phyloP scores from a whole-genome alignment of 192 early-diverging fungal species.

The Rhizophagus sp. region DNA sequence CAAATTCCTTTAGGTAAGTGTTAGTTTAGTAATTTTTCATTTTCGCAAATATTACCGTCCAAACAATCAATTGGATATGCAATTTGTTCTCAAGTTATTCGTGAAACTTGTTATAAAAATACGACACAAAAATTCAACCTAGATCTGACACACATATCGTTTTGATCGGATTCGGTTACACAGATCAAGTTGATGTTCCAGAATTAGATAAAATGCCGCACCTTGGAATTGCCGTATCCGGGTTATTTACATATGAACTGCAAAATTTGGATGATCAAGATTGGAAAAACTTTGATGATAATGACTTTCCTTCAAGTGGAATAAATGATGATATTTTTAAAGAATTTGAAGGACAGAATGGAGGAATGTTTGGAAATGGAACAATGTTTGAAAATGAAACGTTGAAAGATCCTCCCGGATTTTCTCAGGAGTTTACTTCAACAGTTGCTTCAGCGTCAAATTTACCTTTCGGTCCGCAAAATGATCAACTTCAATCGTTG shows the following conservation, averaged over 20 bases:
- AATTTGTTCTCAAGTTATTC: constrained; percentile 7
- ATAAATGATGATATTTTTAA: neutral
- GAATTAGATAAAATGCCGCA: constrained; percentile 27
- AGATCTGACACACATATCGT: constrained; percentile 28
- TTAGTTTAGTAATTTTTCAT: neutral
- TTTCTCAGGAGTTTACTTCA: constrained; percentile 17
- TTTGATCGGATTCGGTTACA: constrained; percentile 28
- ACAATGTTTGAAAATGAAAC: neutral
- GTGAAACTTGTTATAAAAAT: neutral
- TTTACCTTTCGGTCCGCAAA: constrained; percentile 54
- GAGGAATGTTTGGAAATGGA: neutral
- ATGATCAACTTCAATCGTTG: constrained; percentile 55
- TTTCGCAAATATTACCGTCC: neutral
- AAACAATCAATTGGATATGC: neutral
- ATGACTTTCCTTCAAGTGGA: neutral
- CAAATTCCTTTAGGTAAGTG: constrained; percentile 1
- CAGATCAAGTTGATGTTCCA: constrained; percentile 34
- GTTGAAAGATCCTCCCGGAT: constrained; percentile 35
- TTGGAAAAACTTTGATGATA: constrained; percentile 41
- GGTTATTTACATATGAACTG: constrained; percentile 53
- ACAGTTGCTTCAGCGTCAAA: constrained; percentile 28
- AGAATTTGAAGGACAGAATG: neutral
- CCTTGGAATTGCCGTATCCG: constrained; percentile 31
- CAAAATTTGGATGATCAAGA: constrained; percentile 58
- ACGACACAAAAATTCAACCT: neutral